Base-by-base conservation (phyloP, 768 basidiomycete genomes). In the Pluteus cervinus region DNA sequence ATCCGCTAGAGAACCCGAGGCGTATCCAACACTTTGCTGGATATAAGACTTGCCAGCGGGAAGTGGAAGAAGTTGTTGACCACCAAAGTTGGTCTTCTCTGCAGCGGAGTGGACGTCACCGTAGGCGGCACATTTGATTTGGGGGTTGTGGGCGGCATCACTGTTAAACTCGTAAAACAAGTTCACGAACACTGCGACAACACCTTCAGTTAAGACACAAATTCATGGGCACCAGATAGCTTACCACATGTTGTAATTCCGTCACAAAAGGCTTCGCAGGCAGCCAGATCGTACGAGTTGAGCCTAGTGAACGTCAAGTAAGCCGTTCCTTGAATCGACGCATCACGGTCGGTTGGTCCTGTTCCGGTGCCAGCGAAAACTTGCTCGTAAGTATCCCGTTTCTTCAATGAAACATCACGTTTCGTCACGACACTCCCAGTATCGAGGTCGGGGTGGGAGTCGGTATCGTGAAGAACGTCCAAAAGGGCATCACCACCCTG, bases 111-210 rank as follows among this genome's bases (percentile, higher is more conserved):
- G 69, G 23, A 61, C 45, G 35, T 73, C 71, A 5, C 56, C 64
- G 45, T 69, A 73, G 2, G 62, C 48, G 1, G 63, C 67, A 34
- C 71, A 73, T 50, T 70, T 71, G 49, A 71, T 56, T 41, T 70
- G 68, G 0, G 69, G 71, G 4, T 57, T 41, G 40, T 61, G 55
- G 26, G 40, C 47, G 40, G 57, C 54, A 7, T 48, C 41, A 43
- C 71, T 71, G 47, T 70, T 71, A 52, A 51, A 61, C 41, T 73
- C 69, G 50, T 73, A 71, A 38, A 60, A 73, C 16, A 73, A 39
- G 45, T 73, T 73, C n/a, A 58, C 69, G 41, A 71, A 71, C 6
- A 68, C 71, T 73, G n/a, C n/a, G 32, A 5, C 17, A 25, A 26
- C 15, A 36, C 16, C 23, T 15, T 33, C 25, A 31, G 7, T 20